These are phyloP conservation scores for Sambucus nigra DNA, from an alignment of 129 eudicot genomes.

Conservation along the genomic window DNA sequence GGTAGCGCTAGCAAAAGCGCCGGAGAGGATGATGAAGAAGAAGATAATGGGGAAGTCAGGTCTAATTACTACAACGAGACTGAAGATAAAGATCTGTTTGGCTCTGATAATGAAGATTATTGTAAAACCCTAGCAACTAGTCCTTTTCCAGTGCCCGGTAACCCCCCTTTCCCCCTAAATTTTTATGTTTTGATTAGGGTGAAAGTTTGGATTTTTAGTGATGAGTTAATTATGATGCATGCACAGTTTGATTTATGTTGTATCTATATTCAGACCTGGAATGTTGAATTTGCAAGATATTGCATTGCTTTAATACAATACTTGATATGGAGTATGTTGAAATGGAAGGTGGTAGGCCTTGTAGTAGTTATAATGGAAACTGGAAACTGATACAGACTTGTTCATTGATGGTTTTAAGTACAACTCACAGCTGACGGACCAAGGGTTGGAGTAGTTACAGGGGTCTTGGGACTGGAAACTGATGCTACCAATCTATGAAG, in stretches of 20 bases:
- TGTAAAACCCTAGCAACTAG: conserved; percentile 54
- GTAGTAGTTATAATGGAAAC: too few relatives aligned
- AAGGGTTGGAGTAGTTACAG: too few relatives aligned
- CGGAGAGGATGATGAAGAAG: conserved; percentile 27
- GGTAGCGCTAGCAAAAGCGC: conserved; percentile 12
- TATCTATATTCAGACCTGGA: too few relatives aligned
- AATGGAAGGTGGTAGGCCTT: not conserved
- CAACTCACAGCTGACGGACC: too few relatives aligned
- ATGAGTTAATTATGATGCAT: too few relatives aligned
- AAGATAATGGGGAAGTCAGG: conserved; percentile 54
- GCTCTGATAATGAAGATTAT: conserved; percentile 92
- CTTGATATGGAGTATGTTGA: not conserved
- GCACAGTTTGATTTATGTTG: too few relatives aligned
- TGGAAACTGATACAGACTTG: too few relatives aligned
- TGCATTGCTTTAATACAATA: not conserved
- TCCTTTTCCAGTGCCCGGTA: conserved; percentile 90
- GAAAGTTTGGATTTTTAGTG: not conserved
- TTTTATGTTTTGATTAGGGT: conserved; percentile 1
- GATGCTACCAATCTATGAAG: too few relatives aligned
- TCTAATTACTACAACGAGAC: conserved; percentile 31
- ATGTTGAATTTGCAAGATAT: too few relatives aligned
- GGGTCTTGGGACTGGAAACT: too few relatives aligned
- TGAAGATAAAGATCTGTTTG: conserved; percentile 83
- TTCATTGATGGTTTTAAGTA: too few relatives aligned
- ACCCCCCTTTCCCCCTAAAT: not conserved